A percentile compares a stretch with the other conserved stretches of the same genome.
Conservation (phyloP, 164 flowering plant genomes). For the Kalanchoe fedtschenkoi region DNA sequence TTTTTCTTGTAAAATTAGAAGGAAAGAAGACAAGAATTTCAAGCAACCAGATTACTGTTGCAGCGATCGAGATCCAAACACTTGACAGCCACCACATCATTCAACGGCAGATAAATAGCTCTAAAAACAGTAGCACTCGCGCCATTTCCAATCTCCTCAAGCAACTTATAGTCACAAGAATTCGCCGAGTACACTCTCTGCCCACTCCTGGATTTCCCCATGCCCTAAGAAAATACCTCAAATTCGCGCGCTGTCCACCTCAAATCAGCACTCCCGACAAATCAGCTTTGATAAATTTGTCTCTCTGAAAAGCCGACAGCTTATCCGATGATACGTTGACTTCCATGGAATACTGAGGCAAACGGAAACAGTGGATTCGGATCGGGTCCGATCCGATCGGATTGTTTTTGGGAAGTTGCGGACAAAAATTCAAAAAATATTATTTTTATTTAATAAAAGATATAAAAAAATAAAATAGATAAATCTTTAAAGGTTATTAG, state of each 20-base stretch:
- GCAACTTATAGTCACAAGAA: constrained; percentile 64
- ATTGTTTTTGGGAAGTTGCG: too few species aligned
- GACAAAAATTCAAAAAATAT: too few species aligned
- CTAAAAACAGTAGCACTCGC: constrained; percentile 87
- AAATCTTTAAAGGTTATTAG: too few species aligned
- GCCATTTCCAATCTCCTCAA: constrained; percentile 85
- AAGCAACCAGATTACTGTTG: constrained; percentile 76
- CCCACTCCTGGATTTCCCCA: constrained; percentile 42
- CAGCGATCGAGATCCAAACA: constrained; percentile 99
- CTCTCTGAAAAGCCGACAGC: not conserved
- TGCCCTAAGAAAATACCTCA: constrained; percentile 5
- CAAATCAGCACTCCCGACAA: not conserved
- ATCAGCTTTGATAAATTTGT: not conserved
- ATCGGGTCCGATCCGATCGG: not conserved
- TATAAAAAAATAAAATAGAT: too few species aligned
- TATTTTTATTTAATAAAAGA: too few species aligned
- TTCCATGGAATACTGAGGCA: not conserved
- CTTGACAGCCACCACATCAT: constrained; percentile 84
- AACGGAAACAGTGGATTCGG: too few species aligned
- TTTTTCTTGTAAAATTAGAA: not conserved
- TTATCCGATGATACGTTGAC: not conserved
- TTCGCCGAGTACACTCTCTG: constrained; percentile 42
- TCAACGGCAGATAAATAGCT: constrained; percentile 80
- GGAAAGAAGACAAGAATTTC: not conserved
- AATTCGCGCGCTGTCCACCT: not conserved